Evolutionary conservation across 768 basidiomycete genomes (phyloP).

Genomic region (Leccinum pellstonianum): DNA sequence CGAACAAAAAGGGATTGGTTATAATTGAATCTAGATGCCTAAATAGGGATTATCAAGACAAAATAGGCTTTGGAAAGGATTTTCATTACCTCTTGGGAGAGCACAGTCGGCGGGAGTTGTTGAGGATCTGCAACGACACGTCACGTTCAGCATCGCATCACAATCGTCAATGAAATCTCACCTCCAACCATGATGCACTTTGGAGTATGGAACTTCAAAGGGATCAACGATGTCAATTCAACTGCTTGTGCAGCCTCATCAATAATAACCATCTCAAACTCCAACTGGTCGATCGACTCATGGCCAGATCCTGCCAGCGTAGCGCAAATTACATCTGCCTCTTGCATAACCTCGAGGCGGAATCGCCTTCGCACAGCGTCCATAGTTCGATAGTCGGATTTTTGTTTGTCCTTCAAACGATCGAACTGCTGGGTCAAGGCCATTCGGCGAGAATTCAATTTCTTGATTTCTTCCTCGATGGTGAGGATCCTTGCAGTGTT

Average conservation of each 20-base stretch:
- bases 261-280: constrained; percentile 95
- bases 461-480: constrained; percentile 71
- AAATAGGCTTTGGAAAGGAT: constrained; percentile 25
- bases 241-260: constrained; percentile 98
- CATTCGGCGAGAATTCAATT: constrained; percentile 63
- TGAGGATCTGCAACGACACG: constrained; percentile 58
- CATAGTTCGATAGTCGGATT: constrained; percentile 74
- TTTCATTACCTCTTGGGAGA: constrained; percentile 53
- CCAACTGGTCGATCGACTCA: constrained; percentile 74
- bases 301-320: constrained; percentile 94
- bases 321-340: constrained; percentile 91
- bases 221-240: constrained; percentile 92
- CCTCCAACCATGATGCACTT: constrained; percentile 94
- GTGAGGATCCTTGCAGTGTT: constrained; percentile 51
- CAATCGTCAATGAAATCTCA: constrained; percentile 24
- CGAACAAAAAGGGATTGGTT: constrained; percentile 93
- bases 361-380: constrained; percentile 78
- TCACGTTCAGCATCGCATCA: background rate
- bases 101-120: constrained; percentile 93
- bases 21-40: constrained; percentile 74
- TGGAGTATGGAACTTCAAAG: constrained; percentile 80
- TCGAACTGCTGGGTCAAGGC: constrained; percentile 69
- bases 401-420: constrained; percentile 76
- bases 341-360: constrained; percentile 71
- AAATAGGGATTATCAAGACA: constrained; percentile 1